Evolutionary conservation across 2,329 filamentous ascomycete species (phyloP).

Genomic region (Camptophora hylomeconis): DNA sequence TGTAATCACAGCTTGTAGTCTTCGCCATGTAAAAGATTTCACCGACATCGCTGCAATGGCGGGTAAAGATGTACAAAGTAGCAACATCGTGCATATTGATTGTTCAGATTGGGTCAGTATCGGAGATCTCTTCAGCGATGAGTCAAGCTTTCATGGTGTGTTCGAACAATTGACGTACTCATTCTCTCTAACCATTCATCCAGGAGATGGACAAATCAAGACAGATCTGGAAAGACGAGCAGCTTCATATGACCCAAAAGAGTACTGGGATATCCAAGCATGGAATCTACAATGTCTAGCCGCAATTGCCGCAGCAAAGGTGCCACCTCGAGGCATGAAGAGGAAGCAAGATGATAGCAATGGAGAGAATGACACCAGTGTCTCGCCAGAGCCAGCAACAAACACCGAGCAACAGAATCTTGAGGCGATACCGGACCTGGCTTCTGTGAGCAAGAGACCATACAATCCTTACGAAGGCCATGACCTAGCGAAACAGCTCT

Average conservation of each 20-base stretch:
- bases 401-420: slow-evolving; percentile 2
- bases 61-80: no score
- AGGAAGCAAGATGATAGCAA: slow-evolving; percentile 3
- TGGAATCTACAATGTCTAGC: slow-evolving; percentile 13
- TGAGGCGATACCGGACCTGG: slow-evolving; percentile 9
- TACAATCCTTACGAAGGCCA: slow-evolving; percentile 49
- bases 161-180: background rate
- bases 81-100: no score
- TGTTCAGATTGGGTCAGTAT: no score
- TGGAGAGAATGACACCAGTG: slow-evolving; percentile 1
- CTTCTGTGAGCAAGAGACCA: slow-evolving; percentile 18
- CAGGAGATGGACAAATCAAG: slow-evolving; percentile 44
- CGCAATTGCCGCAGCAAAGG: slow-evolving; percentile 3
- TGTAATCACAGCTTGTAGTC: no score
- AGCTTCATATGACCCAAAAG: slow-evolving; percentile 35
- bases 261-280: slow-evolving; percentile 33
- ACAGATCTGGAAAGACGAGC: slow-evolving; percentile 37
- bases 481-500: slow-evolving; percentile 45
- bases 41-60: no score
- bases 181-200: slow-evolving; percentile 1
- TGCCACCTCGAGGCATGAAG: slow-evolving; percentile 3
- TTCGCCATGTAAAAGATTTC: no score
- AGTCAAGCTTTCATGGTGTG: slow-evolving; percentile 33
- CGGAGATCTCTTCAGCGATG: no score
- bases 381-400: background rate